phyloP scores from a whole-genome alignment of 73 alveolate species.

The Paramecium bursaria region DNA sequence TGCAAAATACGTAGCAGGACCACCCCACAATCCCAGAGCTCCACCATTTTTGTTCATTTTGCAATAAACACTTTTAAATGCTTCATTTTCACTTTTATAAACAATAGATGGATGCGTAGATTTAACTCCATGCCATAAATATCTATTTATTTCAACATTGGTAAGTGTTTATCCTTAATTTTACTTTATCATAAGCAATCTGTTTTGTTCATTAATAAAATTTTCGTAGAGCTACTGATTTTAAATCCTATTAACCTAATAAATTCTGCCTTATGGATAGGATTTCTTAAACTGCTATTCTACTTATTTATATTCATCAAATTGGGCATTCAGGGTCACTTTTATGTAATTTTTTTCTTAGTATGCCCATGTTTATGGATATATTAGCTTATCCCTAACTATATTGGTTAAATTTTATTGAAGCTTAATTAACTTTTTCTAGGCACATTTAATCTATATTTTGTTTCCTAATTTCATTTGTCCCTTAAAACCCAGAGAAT shows the following conservation, averaged over 20 bases:
- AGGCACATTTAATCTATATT: too few relatives aligned
- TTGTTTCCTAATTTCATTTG: too few relatives aligned
- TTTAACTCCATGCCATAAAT: background rate
- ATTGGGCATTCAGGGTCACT: too few relatives aligned
- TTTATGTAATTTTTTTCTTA: too few relatives aligned
- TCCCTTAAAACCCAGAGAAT: too few relatives aligned
- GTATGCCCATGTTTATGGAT: too few relatives aligned
- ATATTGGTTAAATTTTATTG: too few relatives aligned
- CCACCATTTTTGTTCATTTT: background rate
- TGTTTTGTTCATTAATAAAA: background rate
- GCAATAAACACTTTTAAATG: background rate
- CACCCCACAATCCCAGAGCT: background rate
- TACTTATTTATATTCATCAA: too few relatives aligned
- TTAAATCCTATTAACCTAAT: background rate
- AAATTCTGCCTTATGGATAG: background rate
- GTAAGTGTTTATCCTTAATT: background rate
- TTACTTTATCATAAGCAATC: background rate
- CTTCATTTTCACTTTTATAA: background rate
- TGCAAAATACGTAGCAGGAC: background rate
- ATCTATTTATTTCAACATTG: background rate
- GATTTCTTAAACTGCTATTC: too few relatives aligned
- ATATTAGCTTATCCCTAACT: too few relatives aligned
- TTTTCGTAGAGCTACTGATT: background rate
- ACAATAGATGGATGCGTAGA: background rate
- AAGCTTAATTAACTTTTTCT: too few relatives aligned